phyloP scores from a whole-genome alignment of 768 basidiomycete genomes.

The Ramaria sp. region DNA sequence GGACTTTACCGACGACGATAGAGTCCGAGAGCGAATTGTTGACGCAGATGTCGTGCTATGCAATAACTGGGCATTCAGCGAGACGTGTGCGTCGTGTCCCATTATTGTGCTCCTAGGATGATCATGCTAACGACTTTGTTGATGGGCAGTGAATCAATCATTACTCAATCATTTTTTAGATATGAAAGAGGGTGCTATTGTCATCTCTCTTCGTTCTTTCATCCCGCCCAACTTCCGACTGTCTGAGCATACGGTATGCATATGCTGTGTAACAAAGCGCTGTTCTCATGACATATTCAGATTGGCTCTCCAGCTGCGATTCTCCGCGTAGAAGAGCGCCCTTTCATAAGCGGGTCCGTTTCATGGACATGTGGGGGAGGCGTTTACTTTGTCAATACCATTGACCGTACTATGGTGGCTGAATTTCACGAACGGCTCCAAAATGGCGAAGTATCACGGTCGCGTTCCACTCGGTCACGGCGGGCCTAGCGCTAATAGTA shows the following conservation, averaged over 20 bases:
- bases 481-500: background rate
- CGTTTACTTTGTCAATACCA: slow-evolving; percentile 63
- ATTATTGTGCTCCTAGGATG: background rate
- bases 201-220: slow-evolving; percentile 83
- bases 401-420: slow-evolving; percentile 36
- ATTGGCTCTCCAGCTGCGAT: slow-evolving; percentile 74
- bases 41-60: slow-evolving; percentile 88
- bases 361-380: slow-evolving; percentile 73
- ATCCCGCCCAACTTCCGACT: slow-evolving; percentile 67
- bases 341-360: slow-evolving; percentile 63
- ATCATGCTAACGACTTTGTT: background rate
- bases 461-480: background rate
- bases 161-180: slow-evolving; percentile 87
- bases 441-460: background rate
- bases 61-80: slow-evolving; percentile 78
- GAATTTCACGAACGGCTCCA: slow-evolving; percentile 3
- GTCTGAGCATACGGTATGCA: slow-evolving; percentile 70
- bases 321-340: slow-evolving; percentile 60
- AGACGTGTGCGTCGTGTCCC: slow-evolving; percentile 47
- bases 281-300: slow-evolving; percentile 23
- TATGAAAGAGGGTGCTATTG: slow-evolving; percentile 83
- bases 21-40: slow-evolving; percentile 58
- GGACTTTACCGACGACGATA: slow-evolving; percentile 64
- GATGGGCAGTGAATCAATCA: slow-evolving; percentile 65
- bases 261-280: background rate